Conservation (phyloP, 2,329 filamentous ascomycete genomes). For the Nothophoma quercina region DNA sequence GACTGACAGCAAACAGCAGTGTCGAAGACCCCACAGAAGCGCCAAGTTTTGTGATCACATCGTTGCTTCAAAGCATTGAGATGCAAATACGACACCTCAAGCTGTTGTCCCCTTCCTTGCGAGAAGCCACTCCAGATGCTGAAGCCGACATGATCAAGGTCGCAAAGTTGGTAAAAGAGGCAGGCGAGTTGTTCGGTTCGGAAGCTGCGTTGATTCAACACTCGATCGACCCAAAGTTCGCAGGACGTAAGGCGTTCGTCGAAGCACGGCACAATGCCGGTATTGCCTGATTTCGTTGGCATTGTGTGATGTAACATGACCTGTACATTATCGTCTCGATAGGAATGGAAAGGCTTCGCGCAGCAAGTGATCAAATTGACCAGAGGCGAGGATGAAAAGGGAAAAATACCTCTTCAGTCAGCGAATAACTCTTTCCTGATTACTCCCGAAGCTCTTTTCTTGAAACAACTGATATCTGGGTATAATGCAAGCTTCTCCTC, state of each 20-base stretch:
- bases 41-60: conserved; percentile 30
- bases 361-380: too few species aligned
- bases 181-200: conserved; percentile 32
- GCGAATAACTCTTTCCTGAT: background rate
- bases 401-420: too few species aligned
- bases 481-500: conserved; percentile 20
- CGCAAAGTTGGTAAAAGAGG: conserved; percentile 25
- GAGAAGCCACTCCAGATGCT: conserved; percentile 34
- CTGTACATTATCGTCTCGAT: background rate
- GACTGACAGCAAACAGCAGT: conserved; percentile 16
- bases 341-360: too few species aligned
- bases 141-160: conserved; percentile 29
- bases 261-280: conserved; percentile 21
- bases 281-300: background rate
- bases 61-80: conserved; percentile 32
- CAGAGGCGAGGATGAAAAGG: too few species aligned
- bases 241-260: conserved; percentile 28
- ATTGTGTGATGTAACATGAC: background rate
- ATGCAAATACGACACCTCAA: conserved; percentile 34
- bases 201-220: conserved; percentile 23
- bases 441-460: too few species aligned
- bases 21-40: conserved; percentile 27
- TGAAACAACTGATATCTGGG: conserved; percentile 12
- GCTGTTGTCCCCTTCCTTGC: conserved; percentile 31
- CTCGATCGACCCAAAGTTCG: conserved; percentile 24